These are phyloP conservation scores for Heterobasidion parviporum DNA, from an alignment of 1,284 basidiomycete genomes.

Conservation along the genomic window DNA sequence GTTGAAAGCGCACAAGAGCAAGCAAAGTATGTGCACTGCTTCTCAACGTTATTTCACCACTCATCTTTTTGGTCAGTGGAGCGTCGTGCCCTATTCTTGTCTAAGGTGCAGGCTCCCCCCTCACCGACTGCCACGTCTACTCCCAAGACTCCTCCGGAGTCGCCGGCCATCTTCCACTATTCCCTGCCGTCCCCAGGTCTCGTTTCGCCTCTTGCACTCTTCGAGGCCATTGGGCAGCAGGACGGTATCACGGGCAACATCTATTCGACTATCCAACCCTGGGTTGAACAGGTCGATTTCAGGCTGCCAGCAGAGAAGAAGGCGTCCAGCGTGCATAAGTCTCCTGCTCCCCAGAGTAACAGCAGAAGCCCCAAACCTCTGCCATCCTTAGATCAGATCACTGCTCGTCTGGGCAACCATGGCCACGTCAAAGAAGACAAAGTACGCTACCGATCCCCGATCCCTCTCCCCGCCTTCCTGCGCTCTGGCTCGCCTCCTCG, in stretches of 20 bases:
- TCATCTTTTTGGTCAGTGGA: slow-evolving; percentile 38
- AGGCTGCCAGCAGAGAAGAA: slow-evolving; percentile 26
- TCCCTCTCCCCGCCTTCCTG: slow-evolving; percentile 40
- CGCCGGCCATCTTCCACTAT: slow-evolving; percentile 62
- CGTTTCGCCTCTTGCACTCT: slow-evolving; percentile 51
- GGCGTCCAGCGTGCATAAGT: slow-evolving; percentile 8
- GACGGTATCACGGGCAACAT: slow-evolving; percentile 9
- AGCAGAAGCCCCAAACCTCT: slow-evolving; percentile 23
- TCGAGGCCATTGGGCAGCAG: slow-evolving; percentile 39
- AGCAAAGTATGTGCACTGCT: slow-evolving; percentile 48
- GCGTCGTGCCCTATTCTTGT: slow-evolving; percentile 66
- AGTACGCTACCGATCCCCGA: slow-evolving; percentile 14
- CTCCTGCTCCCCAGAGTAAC: slow-evolving; percentile 4
- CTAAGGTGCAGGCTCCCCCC: slow-evolving; percentile 59
- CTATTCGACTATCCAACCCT: slow-evolving; percentile 28
- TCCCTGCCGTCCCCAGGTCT: slow-evolving; percentile 60
- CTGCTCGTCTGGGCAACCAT: slow-evolving; percentile 45
- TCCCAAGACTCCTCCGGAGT: slow-evolving; percentile 62
- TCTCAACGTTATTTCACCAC: slow-evolving; percentile 3
- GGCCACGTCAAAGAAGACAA: slow-evolving; percentile 17
- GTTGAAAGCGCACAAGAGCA: slow-evolving; percentile 62
- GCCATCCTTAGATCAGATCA: slow-evolving; percentile 71
- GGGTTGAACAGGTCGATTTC: slow-evolving; percentile 66
- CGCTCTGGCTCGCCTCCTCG: slow-evolving; percentile 15
- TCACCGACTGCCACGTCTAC: slow-evolving; percentile 47